A percentile compares a stretch with the other conserved stretches of the same genome.
These are phyloP conservation scores for Colletotrichum tropicale DNA, from an alignment of 2,329 filamentous ascomycete genomes.

Conservation along the genomic window DNA sequence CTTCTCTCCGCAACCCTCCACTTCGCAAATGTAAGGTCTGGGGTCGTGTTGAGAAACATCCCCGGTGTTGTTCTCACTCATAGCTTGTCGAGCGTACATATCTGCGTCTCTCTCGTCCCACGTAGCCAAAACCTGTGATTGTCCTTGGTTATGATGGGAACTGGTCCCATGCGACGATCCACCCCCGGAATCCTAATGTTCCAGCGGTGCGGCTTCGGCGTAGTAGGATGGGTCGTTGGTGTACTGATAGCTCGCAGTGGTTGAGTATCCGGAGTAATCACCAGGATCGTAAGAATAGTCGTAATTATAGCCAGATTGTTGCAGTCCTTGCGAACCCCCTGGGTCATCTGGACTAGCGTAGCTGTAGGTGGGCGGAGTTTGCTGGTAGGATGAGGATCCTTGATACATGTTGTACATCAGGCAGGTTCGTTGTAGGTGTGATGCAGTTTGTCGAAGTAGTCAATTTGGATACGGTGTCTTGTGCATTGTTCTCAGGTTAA, in stretches of 20 bases:
- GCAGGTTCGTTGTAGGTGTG: fast-evolving
- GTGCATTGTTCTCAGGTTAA: background rate
- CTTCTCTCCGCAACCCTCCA: background rate
- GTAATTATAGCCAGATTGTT: background rate
- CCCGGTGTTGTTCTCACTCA: background rate
- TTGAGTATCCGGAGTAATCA: background rate
- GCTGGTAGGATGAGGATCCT: background rate
- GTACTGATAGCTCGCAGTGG: background rate
- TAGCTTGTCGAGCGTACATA: background rate
- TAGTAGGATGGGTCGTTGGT: background rate
- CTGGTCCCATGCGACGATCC: background rate
- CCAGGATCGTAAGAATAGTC: background rate
- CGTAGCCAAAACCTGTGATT: background rate
- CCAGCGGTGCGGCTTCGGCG: background rate
- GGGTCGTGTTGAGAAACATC: background rate
- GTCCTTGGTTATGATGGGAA: background rate
- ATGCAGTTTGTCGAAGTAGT: background rate
- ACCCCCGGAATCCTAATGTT: background rate
- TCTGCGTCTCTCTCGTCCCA: background rate
- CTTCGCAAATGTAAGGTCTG: background rate
- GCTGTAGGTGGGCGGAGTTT: too few species aligned
- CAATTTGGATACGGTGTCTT: background rate
- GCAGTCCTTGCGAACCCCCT: background rate
- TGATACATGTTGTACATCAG: background rate
- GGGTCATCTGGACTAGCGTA: background rate